Percentiles rank a stretch among this genome's conserved stretches.
Conservation (phyloP, 2,329 filamentous ascomycete genomes). For the Blastomyces parvus region DNA sequence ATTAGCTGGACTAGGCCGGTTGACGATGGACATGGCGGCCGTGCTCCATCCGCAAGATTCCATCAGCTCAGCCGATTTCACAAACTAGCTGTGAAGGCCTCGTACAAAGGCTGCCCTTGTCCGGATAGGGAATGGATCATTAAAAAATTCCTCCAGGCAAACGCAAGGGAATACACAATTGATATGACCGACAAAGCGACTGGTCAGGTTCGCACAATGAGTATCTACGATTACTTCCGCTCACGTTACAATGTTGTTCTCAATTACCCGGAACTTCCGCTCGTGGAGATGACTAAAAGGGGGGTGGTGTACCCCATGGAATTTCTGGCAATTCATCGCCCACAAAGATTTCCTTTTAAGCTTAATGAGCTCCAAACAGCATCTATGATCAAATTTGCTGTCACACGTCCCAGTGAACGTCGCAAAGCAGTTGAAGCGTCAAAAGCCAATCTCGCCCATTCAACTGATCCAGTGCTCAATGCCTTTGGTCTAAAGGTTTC, state of each 20-base stretch:
- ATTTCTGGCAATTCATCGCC: constrained; percentile 42
- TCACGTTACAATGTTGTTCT: constrained; percentile 43
- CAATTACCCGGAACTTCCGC: constrained; percentile 41
- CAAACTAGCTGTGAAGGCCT: constrained; percentile 31
- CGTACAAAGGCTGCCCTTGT: constrained; percentile 29
- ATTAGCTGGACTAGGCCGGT: constrained; percentile 19
- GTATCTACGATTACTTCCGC: constrained; percentile 51
- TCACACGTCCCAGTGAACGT: constrained; percentile 64
- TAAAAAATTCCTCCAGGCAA: constrained; percentile 38
- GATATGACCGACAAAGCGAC: constrained; percentile 32
- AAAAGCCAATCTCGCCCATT: constrained; percentile 58
- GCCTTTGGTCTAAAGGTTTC: constrained; percentile 67
- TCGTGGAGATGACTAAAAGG: constrained; percentile 51
- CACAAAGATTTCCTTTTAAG: constrained; percentile 52
- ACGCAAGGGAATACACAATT: constrained; percentile 38
- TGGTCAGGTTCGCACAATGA: constrained; percentile 39
- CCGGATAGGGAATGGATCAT: constrained; percentile 41
- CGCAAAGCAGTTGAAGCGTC: constrained; percentile 58
- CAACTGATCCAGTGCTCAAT: constrained; percentile 56
- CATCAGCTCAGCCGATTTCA: constrained; percentile 24
- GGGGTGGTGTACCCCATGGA: constrained; percentile 49
- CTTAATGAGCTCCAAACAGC: constrained; percentile 57
- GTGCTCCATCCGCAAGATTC: constrained; percentile 17
- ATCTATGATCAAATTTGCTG: constrained; percentile 87
- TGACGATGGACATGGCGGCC: constrained; percentile 17